Evolutionary conservation across 2,329 filamentous ascomycete genomes (phyloP).

Genomic region (Pyrenochaeta sp.): DNA sequence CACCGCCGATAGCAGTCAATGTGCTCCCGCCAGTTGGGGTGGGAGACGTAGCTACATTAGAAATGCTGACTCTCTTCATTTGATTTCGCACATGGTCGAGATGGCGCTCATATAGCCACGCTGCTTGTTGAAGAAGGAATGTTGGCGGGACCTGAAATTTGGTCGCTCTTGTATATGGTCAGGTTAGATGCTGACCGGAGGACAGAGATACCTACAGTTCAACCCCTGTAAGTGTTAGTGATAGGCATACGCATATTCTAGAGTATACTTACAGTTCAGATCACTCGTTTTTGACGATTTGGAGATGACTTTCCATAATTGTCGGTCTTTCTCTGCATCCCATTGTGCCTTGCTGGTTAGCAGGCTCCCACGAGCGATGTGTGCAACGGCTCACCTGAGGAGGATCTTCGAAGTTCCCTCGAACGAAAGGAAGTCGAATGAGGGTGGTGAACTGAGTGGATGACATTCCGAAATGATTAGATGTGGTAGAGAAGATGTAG

Average conservation of each 20-base stretch:
- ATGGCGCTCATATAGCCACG: conserved; percentile 91
- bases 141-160: conserved; percentile 85
- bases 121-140: conserved; percentile 91
- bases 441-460: conserved; percentile 72
- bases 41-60: conserved; percentile 64
- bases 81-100: conserved; percentile 89
- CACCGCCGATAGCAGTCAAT: conserved; percentile 48
- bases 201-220: conserved; percentile 66
- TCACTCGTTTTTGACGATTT: conserved; percentile 79
- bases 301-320: conserved; percentile 89
- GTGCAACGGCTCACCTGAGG: conserved; percentile 68
- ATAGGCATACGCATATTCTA: background rate
- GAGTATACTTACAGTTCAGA: conserved; percentile 74
- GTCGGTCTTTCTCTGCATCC: conserved; percentile 85
- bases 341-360: conserved; percentile 75
- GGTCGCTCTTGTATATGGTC: conserved; percentile 60
- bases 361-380: conserved; percentile 5
- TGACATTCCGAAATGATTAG: conserved; percentile 29
- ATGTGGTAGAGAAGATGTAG: background rate
- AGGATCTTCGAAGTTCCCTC: conserved; percentile 89
- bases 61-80: conserved; percentile 77
- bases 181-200: conserved; percentile 1
- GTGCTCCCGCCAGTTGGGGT: conserved; percentile 52
- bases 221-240: conserved; percentile 65
- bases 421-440: conserved; percentile 86